Base-by-base conservation (phyloP, 73 alveolate species). In the Paramecium caudatum region DNA sequence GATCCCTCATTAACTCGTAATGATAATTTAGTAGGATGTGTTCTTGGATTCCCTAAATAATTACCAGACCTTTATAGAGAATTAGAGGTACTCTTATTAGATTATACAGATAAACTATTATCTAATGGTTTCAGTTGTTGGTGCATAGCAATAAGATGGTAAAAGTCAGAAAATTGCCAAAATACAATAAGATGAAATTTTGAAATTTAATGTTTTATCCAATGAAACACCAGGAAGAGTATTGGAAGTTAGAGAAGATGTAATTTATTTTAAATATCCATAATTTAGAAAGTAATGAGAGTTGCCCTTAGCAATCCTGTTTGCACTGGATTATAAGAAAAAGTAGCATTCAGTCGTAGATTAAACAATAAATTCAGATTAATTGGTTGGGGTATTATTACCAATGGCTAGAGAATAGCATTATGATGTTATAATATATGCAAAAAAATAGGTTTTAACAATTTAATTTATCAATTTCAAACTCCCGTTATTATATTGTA, bases 31-130 rank as follows among this genome's bases (percentile, higher is more conserved):
- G 98, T 95, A 25, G 99, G 99, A 25, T 97, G 96, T 46, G 96
- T 98, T 70, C 88, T 98, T 47, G 99, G 99, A 33, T 99, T 95
- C 84, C 99, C 99, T 17, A 99, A 99, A 65, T 88, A 95, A 90
- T 94, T 98, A 90, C 99, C 99, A 36, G 98, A 96, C 39, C 96
- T 98, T 21, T 87, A 95, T 90, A 93, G 80, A 6, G 97, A 97
- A 82, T 32, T 91, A 39, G 93, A 65, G 39, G 83, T 65, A 65
- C 1, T n/a, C 7, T 12, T 32, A 3, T 13, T 4, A 33, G 2
- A 9, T 33, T 33, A 12, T 65, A 32, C 17, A 92, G 41, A 74
- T 91, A 16, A 82, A 80, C 47, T 80, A 47, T 95, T 97, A 97
- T 94, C 91, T 98, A 62, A 92, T 98, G 87, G 94, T 97, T 82